These are phyloP conservation scores for Salix viminalis DNA, from an alignment of 345 rosid species.

Conservation along the genomic window DNA sequence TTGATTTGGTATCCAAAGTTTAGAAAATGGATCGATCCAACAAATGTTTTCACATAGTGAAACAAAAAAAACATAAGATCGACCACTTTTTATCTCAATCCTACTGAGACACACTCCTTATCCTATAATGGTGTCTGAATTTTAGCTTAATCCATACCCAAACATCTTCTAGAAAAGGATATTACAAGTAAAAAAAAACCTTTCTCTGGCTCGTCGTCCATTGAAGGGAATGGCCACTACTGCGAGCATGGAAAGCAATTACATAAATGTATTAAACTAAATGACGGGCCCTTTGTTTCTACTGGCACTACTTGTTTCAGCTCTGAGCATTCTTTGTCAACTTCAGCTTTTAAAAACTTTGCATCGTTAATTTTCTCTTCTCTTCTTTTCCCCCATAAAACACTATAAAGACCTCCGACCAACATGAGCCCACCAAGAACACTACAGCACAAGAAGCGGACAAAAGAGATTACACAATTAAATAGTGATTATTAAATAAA, in stretches of 20 bases:
- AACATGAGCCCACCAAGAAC: conserved; percentile 64
- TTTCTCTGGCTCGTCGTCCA: background rate
- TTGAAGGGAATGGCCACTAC: background rate
- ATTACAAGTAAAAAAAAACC: background rate
- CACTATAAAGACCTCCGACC: conserved; percentile 76
- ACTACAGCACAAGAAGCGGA: conserved; percentile 29
- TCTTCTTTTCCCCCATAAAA: conserved; percentile 78
- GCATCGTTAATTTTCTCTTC: conserved; percentile 33
- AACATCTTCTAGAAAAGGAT: background rate
- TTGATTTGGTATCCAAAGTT: no score
- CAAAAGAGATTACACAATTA: background rate
- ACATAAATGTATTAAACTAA: background rate
- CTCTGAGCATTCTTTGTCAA: conserved; percentile 35
- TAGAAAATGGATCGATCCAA: no score
- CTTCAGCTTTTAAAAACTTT: conserved; percentile 23
- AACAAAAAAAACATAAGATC: no score
- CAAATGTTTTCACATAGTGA: no score
- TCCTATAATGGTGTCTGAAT: background rate
- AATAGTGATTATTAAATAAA: background rate
- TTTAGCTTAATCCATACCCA: no score
- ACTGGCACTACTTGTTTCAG: conserved; percentile 29
- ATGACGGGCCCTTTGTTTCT: conserved; percentile 12
- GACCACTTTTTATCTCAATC: no score
- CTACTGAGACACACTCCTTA: no score
- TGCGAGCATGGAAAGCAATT: background rate